A percentile compares a stretch with the other conserved stretches of the same genome.
phyloP scores from a whole-genome alignment of 768 basidiomycete species.

The Baorangia bicolor region DNA sequence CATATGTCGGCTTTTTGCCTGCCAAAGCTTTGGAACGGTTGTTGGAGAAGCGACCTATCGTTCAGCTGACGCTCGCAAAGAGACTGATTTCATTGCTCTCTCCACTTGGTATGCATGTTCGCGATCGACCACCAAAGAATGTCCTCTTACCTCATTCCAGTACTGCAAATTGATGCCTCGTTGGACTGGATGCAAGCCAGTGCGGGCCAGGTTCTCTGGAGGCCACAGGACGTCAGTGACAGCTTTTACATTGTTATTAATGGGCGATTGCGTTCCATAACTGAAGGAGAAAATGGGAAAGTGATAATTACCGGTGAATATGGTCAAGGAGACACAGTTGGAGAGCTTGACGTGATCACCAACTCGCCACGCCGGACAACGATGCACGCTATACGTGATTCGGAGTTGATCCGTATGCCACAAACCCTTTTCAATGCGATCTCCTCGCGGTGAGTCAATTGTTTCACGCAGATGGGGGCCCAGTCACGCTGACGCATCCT shows the following conservation, averaged over 20 bases:
- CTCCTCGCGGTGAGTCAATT: conserved; percentile 61
- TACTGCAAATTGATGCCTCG: conserved; percentile 94
- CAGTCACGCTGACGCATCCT: background rate
- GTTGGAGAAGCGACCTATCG: conserved; percentile 92
- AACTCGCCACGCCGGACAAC: conserved; percentile 84
- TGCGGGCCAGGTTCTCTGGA: conserved; percentile 93
- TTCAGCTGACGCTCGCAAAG: conserved; percentile 92
- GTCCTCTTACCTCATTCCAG: conserved; percentile 39
- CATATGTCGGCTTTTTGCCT: conserved; percentile 96
- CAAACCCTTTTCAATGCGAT: conserved; percentile 98
- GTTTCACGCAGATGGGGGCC: background rate
- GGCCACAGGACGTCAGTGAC: conserved; percentile 86
- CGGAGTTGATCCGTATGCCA: conserved; percentile 95
- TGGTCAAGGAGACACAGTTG: conserved; percentile 95
- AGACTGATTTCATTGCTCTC: conserved; percentile 94
- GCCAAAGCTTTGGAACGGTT: conserved; percentile 85
- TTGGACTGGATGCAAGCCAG: conserved; percentile 98
- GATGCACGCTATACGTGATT: conserved; percentile 96
- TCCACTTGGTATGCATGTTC: conserved; percentile 65
- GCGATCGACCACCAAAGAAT: background rate
- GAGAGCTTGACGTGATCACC: conserved; percentile 97
- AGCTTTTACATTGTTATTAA: conserved; percentile 99
- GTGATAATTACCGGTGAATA: conserved; percentile 89
- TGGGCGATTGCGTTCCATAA: conserved; percentile 88
- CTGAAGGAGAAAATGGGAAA: conserved; percentile 72